Conservation (phyloP, 331 rosid species). For the Rhamnella rubrinervis region DNA sequence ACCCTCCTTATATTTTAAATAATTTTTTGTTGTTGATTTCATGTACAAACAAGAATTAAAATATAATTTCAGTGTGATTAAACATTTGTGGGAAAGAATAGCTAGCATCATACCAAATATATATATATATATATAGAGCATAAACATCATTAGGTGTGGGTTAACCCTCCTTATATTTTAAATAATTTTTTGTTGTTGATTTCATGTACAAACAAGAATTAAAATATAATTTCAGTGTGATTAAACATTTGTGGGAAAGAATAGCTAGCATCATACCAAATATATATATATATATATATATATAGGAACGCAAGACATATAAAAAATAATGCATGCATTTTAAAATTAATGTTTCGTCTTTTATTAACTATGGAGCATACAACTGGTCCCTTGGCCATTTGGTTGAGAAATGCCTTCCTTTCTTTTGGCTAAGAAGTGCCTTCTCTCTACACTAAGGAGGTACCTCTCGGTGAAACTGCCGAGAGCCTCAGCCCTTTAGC, state of each 20-base stretch:
- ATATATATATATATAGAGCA: conserved; percentile 23
- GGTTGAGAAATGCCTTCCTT: no score
- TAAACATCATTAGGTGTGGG: conserved; percentile 57
- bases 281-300: conserved; percentile 10
- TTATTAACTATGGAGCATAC: no score
- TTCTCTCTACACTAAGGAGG: no score
- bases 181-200: neutral
- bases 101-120: neutral
- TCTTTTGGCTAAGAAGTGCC: no score
- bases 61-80: conserved; percentile 12
- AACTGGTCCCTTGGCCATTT: no score
- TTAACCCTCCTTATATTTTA: conserved; percentile 13
- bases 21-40: neutral
- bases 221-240: conserved; percentile 12
- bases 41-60: conserved; percentile 18
- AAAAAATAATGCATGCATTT: no score
- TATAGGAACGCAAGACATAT: no score
- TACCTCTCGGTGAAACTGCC: no score
- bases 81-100: conserved; percentile 1
- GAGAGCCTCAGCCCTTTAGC: no score
- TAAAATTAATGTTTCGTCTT: no score
- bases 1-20: conserved; percentile 9
- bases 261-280: neutral
- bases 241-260: conserved; percentile 6
- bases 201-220: conserved; percentile 16